Percentiles rank a stretch among this genome's conserved stretches.
phyloP scores from a whole-genome alignment of 257 asterid genomes.

The Nicotiana benthamiana region DNA sequence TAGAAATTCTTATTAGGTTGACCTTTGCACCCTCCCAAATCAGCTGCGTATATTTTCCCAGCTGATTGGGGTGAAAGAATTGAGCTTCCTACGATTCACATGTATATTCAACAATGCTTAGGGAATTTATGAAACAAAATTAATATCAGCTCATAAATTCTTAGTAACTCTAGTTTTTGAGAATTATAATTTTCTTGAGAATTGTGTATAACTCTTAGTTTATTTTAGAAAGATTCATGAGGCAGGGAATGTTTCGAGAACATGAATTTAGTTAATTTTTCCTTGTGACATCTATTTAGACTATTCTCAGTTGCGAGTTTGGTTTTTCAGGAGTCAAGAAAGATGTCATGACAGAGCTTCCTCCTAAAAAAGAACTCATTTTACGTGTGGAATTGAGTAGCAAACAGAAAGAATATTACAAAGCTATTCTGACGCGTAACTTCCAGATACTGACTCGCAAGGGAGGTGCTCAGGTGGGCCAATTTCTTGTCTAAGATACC shows the following conservation, averaged over 20 bases:
- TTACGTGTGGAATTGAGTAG: slow-evolving; percentile 91
- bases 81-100: not conserved
- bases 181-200: too few relatives aligned
- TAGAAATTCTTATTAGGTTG: not conserved
- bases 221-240: not conserved
- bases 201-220: not conserved
- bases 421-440: slow-evolving; percentile 92
- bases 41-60: not conserved
- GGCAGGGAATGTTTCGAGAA: not conserved
- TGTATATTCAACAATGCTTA: not conserved
- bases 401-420: slow-evolving; percentile 93
- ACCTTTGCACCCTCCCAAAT: not conserved
- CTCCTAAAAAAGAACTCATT: slow-evolving; percentile 94
- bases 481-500: slow-evolving; percentile 11
- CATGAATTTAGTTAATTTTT: not conserved
- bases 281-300: not conserved
- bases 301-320: slow-evolving; percentile 8
- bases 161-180: not conserved
- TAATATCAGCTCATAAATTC: not conserved
- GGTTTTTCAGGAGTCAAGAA: slow-evolving; percentile 77
- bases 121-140: not conserved
- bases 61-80: not conserved
- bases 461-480: slow-evolving; percentile 91
- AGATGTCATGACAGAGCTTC: slow-evolving; percentile 91
- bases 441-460: slow-evolving; percentile 89